These are phyloP conservation scores for Sporisorium exsertum DNA, from an alignment of 1,284 basidiomycete species.

Conservation along the genomic window DNA sequence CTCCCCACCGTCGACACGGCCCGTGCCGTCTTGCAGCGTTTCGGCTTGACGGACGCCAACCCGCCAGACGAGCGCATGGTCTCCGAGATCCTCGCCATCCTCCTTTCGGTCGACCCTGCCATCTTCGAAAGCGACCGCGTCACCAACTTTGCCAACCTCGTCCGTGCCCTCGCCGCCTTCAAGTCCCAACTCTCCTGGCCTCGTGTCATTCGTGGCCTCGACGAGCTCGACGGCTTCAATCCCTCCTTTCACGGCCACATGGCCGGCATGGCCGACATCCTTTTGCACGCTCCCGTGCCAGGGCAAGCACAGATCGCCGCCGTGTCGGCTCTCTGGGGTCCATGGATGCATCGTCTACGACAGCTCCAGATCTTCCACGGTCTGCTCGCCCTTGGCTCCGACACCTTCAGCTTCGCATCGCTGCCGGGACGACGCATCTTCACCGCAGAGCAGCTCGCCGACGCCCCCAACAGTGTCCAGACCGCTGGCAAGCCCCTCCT, in stretches of 20 bases:
- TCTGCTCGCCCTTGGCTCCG: slow-evolving; percentile 81
- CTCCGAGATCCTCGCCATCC: slow-evolving; percentile 58
- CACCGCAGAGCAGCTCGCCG: slow-evolving; percentile 53
- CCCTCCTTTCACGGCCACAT: slow-evolving; percentile 69
- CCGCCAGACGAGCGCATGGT: slow-evolving; percentile 54
- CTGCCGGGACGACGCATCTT: slow-evolving; percentile 60
- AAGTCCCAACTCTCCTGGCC: slow-evolving; percentile 59
- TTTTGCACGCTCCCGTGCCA: slow-evolving; percentile 47
- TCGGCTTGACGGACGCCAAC: slow-evolving; percentile 49
- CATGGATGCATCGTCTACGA: slow-evolving; percentile 85
- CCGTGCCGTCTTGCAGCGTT: slow-evolving; percentile 54
- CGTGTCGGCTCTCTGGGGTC: slow-evolving; percentile 71
- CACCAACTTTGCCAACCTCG: slow-evolving; percentile 52
- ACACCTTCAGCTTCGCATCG: slow-evolving; percentile 80
- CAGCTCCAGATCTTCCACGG: slow-evolving; percentile 89
- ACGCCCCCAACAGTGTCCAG: slow-evolving; percentile 84
- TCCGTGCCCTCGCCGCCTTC: slow-evolving; percentile 34
- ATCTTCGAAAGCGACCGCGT: slow-evolving; percentile 44
- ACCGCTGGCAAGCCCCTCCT: slow-evolving; percentile 78
- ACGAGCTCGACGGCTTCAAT: slow-evolving; percentile 70
- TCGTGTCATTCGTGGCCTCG: slow-evolving; percentile 69
- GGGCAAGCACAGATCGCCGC: slow-evolving; percentile 45
- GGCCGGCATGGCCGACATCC: slow-evolving; percentile 59
- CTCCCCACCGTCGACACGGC: slow-evolving; percentile 51
- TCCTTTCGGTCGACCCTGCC: slow-evolving; percentile 52